Base-by-base conservation (phyloP, 164 flowering plant species). In the Annona cherimola region DNA sequence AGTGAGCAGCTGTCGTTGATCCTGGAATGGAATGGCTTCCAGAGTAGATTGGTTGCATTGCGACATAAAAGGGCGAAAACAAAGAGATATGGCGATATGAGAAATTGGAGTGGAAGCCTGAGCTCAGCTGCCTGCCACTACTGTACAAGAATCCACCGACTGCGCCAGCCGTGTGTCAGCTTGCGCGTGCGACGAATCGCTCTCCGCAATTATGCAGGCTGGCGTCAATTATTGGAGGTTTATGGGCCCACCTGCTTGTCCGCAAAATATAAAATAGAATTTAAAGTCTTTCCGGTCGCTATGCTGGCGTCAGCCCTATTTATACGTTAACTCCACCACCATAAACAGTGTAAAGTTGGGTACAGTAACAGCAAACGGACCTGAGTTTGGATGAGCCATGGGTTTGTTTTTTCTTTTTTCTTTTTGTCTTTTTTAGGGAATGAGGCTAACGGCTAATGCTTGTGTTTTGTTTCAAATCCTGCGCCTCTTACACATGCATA, bases 171-270 rank as follows among this genome's bases (percentile, higher is more conserved):
- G 26, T 57, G 61, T 57, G 65, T 39, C 35, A 12, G 57, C 57
- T 16, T 62, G 65, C 35, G 65, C 65, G 41, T 62, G 65, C 65
- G 65, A 62, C 65, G 65, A 62, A 62, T 62, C 65, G 12, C 65
- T 3, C 64, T 61, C 64, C 20, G 39, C 41, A 62, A 62, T 62
- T 62, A 62, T 62, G 35, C 65, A 39, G 40, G 35, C 65, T 39
- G 14, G 65, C 42, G 12, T 62, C 65, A 20, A 62, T 62, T 62
- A 62, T 62, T 62, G 65, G 65, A 7, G 41, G 1, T 7, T 12
- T 8, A 14, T 26, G 65, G 65, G 7, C 65, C 65, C 65, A 62
- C 26, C 11, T 62, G 35, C 12, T 62, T 9, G 40, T 39, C 65
- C 12, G 8, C 35, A 62, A 62, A 62, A 62, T 39, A 62, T 39